phyloP scores from a whole-genome alignment of 2,329 filamentous ascomycete species.

The Septoria linicola region DNA sequence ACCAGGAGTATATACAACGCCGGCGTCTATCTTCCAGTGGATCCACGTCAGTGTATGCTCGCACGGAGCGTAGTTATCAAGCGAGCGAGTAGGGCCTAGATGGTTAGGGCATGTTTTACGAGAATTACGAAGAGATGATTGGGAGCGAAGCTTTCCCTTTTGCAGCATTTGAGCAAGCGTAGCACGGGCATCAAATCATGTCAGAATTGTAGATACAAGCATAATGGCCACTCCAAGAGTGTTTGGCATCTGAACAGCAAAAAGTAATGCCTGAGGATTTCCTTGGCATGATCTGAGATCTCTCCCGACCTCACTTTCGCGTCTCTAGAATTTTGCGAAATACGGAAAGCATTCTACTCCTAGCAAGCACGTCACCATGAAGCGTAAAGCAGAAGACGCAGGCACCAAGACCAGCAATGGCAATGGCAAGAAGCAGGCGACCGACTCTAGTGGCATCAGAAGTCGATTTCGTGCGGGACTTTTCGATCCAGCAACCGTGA shows the following conservation, averaged over 20 bases:
- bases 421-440: constrained; percentile 43
- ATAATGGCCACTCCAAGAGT: too few relatives aligned
- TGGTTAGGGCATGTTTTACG: too few relatives aligned
- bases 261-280: not conserved
- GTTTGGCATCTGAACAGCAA: too few relatives aligned
- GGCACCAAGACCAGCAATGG: constrained; percentile 34
- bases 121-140: too few relatives aligned
- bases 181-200: too few relatives aligned
- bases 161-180: too few relatives aligned
- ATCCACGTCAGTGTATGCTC: too few relatives aligned
- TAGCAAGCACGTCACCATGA: constrained; percentile 32
- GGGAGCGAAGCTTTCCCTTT: too few relatives aligned
- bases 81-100: too few relatives aligned
- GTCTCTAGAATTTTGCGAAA: constrained; percentile 5
- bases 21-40: too few relatives aligned
- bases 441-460: constrained; percentile 44
- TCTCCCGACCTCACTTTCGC: not conserved
- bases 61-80: too few relatives aligned
- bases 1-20: too few relatives aligned
- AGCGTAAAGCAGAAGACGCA: constrained; percentile 45
- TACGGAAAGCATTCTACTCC: not conserved
- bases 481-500: constrained; percentile 60
- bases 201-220: not conserved
- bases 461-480: constrained; percentile 65
- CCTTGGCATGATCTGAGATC: not conserved